Conservation (phyloP, 495 filamentous ascomycete species). For the Penicillium lividum region DNA sequence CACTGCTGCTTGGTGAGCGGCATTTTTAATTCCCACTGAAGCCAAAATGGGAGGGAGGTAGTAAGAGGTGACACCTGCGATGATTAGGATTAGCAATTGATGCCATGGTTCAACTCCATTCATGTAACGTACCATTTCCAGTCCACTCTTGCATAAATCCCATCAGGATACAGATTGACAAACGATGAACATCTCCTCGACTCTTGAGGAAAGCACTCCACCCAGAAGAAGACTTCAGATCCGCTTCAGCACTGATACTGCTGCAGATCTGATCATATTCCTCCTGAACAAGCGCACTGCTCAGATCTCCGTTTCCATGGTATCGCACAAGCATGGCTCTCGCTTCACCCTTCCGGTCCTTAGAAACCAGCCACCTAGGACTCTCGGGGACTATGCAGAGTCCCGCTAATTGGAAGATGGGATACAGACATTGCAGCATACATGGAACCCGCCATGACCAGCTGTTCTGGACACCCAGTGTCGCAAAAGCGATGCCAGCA, state of each 20-base stretch:
- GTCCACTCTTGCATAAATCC: conserved; percentile 65
- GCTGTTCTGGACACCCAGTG: conserved; percentile 17
- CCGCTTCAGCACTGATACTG: conserved; percentile 51
- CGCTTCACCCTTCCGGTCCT: conserved; percentile 40
- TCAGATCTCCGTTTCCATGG: conserved; percentile 33
- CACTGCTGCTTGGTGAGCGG: conserved; percentile 45
- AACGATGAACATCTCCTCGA: conserved; percentile 65
- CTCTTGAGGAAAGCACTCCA: conserved; percentile 57
- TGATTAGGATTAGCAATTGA: neutral
- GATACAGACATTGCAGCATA: conserved; percentile 26
- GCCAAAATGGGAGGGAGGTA: conserved; percentile 57
- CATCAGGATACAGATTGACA: conserved; percentile 57
- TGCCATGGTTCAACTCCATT: no score
- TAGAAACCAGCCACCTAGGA: conserved; percentile 45
- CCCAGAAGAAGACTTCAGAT: conserved; percentile 16
- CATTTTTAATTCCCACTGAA: conserved; percentile 53
- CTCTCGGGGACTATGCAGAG: conserved; percentile 28
- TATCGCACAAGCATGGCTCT: conserved; percentile 39
- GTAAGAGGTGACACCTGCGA: conserved; percentile 57
- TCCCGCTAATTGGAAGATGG: conserved; percentile 19
- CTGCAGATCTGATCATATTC: conserved; percentile 44
- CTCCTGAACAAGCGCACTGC: conserved; percentile 27
- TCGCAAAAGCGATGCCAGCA: conserved; percentile 22
- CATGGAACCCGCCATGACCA: conserved; percentile 34
- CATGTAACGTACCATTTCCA: conserved; percentile 54